Evolutionary conservation across 176 grass and related monocot genomes (phyloP).

Genomic region (Oryza nivara): DNA sequence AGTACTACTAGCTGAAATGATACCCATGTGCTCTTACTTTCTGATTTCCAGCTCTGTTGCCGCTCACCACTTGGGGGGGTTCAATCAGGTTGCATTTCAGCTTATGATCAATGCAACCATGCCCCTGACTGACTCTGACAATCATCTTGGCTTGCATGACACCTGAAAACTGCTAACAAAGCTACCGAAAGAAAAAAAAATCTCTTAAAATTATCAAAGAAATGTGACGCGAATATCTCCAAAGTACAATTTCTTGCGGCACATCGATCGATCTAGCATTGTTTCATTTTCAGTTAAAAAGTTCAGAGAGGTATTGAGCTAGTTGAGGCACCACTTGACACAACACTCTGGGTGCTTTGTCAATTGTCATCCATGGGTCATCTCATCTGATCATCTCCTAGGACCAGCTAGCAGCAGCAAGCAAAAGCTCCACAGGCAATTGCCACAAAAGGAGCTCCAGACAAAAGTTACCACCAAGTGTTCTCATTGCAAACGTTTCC

Average conservation of each 20-base stretch:
- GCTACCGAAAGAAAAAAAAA: not conserved
- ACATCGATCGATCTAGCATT: not conserved
- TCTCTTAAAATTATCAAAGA: not conserved
- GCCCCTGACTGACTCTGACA: not conserved
- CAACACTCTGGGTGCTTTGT: not conserved
- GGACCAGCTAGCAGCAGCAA: not conserved
- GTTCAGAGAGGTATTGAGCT: slow-evolving; percentile 2
- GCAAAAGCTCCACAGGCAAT: slow-evolving; percentile 30
- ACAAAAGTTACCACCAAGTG: slow-evolving; percentile 39
- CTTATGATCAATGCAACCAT: not conserved
- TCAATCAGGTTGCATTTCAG: slow-evolving; percentile 19
- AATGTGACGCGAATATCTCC: not conserved
- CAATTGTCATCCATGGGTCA: slow-evolving; percentile 35
- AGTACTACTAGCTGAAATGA: slow-evolving; percentile 23
- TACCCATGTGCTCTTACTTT: slow-evolving; percentile 30
- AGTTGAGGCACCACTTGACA: slow-evolving; percentile 36
- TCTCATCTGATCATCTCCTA: not conserved
- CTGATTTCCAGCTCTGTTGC: not conserved
- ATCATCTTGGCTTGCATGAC: not conserved
- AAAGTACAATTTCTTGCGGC: not conserved
- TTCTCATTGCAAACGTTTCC: slow-evolving; percentile 42
- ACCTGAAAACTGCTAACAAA: not conserved
- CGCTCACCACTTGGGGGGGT: not conserved
- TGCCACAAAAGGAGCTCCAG: slow-evolving; percentile 46
- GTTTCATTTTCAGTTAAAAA: not conserved